phyloP scores from a whole-genome alignment of 306 rosid genomes.

The Rosa multiflora region DNA sequence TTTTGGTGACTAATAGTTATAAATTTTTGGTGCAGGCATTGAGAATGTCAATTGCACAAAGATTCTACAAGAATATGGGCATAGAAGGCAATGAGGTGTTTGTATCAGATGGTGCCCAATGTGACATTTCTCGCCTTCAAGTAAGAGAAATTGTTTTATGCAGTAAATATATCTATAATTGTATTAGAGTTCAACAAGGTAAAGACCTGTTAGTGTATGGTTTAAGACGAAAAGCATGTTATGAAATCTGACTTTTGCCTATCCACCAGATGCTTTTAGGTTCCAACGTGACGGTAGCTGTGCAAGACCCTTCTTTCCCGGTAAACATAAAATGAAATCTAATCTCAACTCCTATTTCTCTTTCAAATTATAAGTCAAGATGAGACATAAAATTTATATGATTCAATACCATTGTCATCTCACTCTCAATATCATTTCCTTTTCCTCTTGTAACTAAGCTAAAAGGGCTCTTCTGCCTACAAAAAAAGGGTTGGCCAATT shows the following conservation, averaged over 20 bases:
- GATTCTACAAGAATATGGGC: conserved; percentile 36
- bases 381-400: not conserved
- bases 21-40: conserved; percentile 31
- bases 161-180: not conserved
- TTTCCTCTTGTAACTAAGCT: not conserved
- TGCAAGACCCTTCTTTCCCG: conserved; percentile 68
- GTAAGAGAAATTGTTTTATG: conserved; percentile 15
- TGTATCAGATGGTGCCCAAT: conserved; percentile 71
- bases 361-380: not conserved
- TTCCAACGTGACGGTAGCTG: conserved; percentile 50
- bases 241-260: not conserved
- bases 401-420: not conserved
- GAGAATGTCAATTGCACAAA: conserved; percentile 52
- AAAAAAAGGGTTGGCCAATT: not conserved
- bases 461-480: not conserved
- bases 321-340: conserved; percentile 27
- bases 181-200: not conserved
- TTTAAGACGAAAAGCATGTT: not conserved
- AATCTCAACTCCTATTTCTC: not conserved
- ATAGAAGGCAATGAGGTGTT: conserved; percentile 49
- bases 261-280: conserved; percentile 49
- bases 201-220: not conserved
- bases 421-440: not conserved
- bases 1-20: not conserved
- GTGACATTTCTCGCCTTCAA: conserved; percentile 68